Base-by-base conservation (phyloP, 805 yeast genomes). In the Spathaspora girioi region DNA sequence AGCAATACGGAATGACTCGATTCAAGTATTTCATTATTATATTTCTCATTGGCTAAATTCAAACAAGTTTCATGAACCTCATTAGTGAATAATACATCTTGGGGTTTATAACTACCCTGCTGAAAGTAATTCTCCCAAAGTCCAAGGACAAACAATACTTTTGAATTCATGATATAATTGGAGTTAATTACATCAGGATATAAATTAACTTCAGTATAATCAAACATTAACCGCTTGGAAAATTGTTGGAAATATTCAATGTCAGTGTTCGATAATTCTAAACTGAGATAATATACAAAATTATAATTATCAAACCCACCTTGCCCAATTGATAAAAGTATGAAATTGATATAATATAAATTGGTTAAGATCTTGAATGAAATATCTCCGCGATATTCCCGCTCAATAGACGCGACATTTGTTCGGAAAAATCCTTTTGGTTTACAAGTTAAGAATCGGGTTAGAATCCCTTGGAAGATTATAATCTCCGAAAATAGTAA, bases 221-320 rank as follows among this genome's bases (percentile, higher is more conserved):
- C 58, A 0, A 71, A 73, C 2, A 74, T 59, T 46, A 78, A 59
- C 10, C 23, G 66, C 58, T 53, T 64, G 26, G 63, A 67, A 67
- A 62, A 63, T 57, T 55, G 58, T 62, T 56, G 70, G 62, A 59
- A 75, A 49, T 46, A 67, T 23, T 23, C 26, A 3, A 23, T 23
- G 26, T 23, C 6, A 27, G 46, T 58, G 59, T 32, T 61, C 54
- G 43, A 68, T 61, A 58, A 62, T 53, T 82, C 87, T 2, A 80
- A 50, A 10, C 80, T 59, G 4, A 82, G 66, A 43, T 76, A 69
- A 55, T 80, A 80, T 14, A 83, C 80, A 62, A 82, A 85, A 57
- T 83, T 82, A 63, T 82, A 86, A 11, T 80, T 74, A 51, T 81
- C 82, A 59, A 83, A 83, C 2, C 87, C 87, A 4, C 87, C 87